Evolutionary conservation across 2,329 filamentous ascomycete species (phyloP).

Genomic region (Xylariaceae sp.): DNA sequence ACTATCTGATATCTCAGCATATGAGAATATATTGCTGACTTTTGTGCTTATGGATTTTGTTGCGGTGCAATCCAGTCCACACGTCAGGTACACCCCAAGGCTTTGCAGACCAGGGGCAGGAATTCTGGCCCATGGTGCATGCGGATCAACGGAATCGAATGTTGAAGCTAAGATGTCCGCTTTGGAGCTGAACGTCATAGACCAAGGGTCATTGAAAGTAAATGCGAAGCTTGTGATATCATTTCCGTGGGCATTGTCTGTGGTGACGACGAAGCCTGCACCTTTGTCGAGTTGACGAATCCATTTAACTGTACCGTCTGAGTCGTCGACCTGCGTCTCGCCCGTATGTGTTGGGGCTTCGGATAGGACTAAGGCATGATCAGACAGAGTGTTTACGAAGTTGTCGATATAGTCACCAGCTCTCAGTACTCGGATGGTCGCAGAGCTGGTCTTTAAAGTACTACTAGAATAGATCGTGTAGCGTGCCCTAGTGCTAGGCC

Average conservation of each 20-base stretch:
- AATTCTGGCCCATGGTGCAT: slow-evolving; percentile 2
- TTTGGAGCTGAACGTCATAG: slow-evolving; percentile 10
- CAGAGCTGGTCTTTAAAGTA: neutral
- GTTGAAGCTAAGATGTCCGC: slow-evolving; percentile 3
- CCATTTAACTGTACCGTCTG: slow-evolving; percentile 6
- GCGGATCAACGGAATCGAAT: slow-evolving; percentile 4
- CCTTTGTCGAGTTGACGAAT: slow-evolving; percentile 2
- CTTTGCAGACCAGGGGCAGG: slow-evolving; percentile 7
- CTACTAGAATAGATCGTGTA: slow-evolving; percentile 3
- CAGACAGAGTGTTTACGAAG: slow-evolving; percentile 4
- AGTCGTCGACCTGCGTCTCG: neutral
- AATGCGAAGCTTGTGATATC: slow-evolving; percentile 4
- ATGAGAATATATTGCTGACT: too few relatives aligned
- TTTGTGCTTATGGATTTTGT: too few relatives aligned
- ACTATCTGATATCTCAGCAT: too few relatives aligned
- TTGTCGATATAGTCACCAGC: slow-evolving; percentile 2
- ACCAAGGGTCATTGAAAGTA: slow-evolving; percentile 8
- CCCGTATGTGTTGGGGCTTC: neutral
- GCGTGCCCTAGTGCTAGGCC: neutral
- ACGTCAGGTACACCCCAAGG: neutral
- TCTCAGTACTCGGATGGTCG: neutral
- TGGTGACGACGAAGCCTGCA: slow-evolving; percentile 2
- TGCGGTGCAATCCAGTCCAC: too few relatives aligned
- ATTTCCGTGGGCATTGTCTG: neutral
- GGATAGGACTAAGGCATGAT: slow-evolving; percentile 3